Conservation (phyloP, 495 filamentous ascomycete species). For the Symbiotaphrina buchneri region DNA sequence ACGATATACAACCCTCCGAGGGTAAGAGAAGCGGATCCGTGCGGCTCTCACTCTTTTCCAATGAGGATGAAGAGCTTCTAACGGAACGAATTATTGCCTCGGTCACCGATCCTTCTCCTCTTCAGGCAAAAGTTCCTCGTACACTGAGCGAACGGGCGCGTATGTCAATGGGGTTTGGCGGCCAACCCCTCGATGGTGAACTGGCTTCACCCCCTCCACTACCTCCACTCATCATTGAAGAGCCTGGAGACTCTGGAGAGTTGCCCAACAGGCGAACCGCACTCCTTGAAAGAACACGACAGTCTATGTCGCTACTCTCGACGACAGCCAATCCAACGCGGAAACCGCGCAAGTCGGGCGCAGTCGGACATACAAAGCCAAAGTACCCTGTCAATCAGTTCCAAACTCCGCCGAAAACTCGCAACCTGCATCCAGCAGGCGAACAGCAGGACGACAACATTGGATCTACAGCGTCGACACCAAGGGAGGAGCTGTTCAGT, state of each 20-base stretch:
- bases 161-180: conserved; percentile 11
- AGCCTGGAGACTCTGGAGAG: not conserved
- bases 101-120: conserved; percentile 13
- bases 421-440: no score
- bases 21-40: no score
- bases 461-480: conserved; percentile 21
- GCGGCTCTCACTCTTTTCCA: no score
- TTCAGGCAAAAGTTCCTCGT: conserved; percentile 13
- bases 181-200: no score
- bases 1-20: no score
- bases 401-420: conserved; percentile 24
- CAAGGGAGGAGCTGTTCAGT: conserved; percentile 33
- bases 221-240: no score
- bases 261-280: conserved; percentile 1
- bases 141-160: conserved; percentile 20
- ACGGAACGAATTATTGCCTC: conserved; percentile 15
- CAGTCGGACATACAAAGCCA: no score
- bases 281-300: conserved; percentile 55
- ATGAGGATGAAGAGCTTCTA: conserved; percentile 9
- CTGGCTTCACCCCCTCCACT: no score
- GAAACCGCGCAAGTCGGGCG: no score
- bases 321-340: not conserved
- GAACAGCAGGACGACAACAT: conserved; percentile 8
- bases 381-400: conserved; percentile 40
- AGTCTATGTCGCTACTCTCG: conserved; percentile 66